Conservation (phyloP, 768 basidiomycete genomes). For the Termitomyces sp. region DNA sequence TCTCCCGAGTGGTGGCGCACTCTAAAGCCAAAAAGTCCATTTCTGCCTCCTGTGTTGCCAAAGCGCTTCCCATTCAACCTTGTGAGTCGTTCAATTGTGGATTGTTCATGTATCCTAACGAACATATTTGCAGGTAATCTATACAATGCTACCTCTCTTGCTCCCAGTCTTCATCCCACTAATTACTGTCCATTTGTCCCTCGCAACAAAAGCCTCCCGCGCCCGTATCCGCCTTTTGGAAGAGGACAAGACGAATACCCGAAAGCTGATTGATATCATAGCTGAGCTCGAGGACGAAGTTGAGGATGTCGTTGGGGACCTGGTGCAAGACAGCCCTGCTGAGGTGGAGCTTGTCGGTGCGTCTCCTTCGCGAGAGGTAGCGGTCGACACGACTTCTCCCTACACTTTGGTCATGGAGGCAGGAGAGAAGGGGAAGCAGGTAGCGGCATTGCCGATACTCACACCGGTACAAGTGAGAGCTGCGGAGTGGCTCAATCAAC, state of each 20-base stretch:
- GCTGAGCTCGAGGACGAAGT: slow-evolving; percentile 54
- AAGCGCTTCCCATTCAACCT: slow-evolving; percentile 66
- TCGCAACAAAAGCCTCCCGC: slow-evolving; percentile 55
- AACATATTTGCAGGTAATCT: slow-evolving; percentile 36
- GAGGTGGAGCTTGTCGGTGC: slow-evolving; percentile 15
- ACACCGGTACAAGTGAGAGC: slow-evolving; percentile 54
- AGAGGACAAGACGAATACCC: slow-evolving; percentile 37
- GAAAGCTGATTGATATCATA: slow-evolving; percentile 53
- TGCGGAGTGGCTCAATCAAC: slow-evolving; percentile 54
- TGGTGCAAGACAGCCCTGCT: slow-evolving; percentile 38
- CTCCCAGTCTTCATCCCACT: slow-evolving; percentile 55
- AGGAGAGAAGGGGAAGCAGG: neutral
- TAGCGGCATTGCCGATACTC: slow-evolving; percentile 38
- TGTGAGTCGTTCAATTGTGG: slow-evolving; percentile 32
- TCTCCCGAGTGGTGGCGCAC: slow-evolving; percentile 41
- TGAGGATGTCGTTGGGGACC: slow-evolving; percentile 56
- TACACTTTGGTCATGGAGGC: neutral
- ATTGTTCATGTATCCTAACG: neutral
- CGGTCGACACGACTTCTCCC: neutral
- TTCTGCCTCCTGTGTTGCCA: slow-evolving; percentile 57
- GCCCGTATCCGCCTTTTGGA: slow-evolving; percentile 64
- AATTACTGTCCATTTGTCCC: slow-evolving; percentile 48
- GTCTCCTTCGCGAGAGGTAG: neutral
- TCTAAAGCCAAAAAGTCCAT: slow-evolving; percentile 31
- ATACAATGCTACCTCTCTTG: slow-evolving; percentile 56